A percentile compares a stretch with the other conserved stretches of the same genome.
Conservation (phyloP, 139 green algal genomes). For the Zygnema cylindricum region DNA sequence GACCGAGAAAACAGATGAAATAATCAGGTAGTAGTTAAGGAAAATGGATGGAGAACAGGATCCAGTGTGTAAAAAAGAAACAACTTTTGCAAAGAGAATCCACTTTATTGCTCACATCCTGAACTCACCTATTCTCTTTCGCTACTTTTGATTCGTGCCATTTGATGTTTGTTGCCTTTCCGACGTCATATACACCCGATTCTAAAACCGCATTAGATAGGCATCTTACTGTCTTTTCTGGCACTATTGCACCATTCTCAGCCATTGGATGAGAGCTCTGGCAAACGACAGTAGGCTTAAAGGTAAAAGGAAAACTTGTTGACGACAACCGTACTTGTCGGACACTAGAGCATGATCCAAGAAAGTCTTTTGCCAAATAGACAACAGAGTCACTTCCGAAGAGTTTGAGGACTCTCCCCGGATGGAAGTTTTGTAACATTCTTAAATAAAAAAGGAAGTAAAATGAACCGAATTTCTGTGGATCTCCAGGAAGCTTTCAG, state of each 20-base stretch:
- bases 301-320: background rate
- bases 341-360: background rate
- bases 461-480: too few species aligned
- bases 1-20: background rate
- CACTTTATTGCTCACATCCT: background rate
- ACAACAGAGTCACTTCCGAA: background rate
- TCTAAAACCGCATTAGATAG: background rate
- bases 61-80: background rate
- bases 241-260: background rate
- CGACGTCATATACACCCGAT: slow-evolving; percentile 64
- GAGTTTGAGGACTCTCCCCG: background rate
- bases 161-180: slow-evolving; percentile 88
- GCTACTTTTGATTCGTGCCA: slow-evolving; percentile 85
- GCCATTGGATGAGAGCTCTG: background rate
- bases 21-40: background rate
- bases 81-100: background rate
- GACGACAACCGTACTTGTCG: background rate
- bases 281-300: background rate
- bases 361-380: background rate
- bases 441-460: too few species aligned
- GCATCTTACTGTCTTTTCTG: background rate
- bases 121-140: slow-evolving; percentile 46
- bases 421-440: background rate
- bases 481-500: too few species aligned
- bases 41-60: background rate